Evolutionary conservation across 495 filamentous ascomycete species (phyloP), one percentile per base, ranked within the genome.

Genomic region (Podospora pseudoanserina): DNA sequence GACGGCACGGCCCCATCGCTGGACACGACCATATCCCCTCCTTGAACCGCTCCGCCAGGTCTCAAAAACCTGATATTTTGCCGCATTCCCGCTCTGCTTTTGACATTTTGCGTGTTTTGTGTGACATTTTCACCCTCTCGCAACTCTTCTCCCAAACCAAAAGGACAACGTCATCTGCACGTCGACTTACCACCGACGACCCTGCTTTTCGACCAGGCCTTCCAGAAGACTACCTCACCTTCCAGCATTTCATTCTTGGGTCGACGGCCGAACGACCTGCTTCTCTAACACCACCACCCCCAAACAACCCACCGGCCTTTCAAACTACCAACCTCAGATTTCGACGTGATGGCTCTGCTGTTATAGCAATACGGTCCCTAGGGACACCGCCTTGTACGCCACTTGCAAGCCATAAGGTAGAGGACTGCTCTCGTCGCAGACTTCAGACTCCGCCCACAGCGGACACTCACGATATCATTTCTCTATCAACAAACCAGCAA

Each of bases 331-430:
- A 54, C 65, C 28, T 44, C 16, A 30, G 34, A 30, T 26, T 26
- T 62, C 67, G 62, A 77, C 65, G 15, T 49, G 20, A 86, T 86
- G 84, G 72, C 73, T 70, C 68, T 76, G 58, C 75, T 70, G 68
- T 87, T 86, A 87, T 87, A 87, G 82, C 85, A 77, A 74, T 69
- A 76, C 83, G 77, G 83, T 86, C 83, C 83, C 74, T 82, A 85
- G 83, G 84, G 84, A 85, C 84, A 80, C 72, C 73, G 71, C 64
- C 66, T 75, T 70, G 65, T 69, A 68, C 71, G 68, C 68, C 74
- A 67, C 70, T 66, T 67, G 75, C 73, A 70, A 71, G 75, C 63
- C 49, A 61, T 54, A 64, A 67, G 66, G 67, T 49, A 20, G 61
- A 65, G 74, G 68, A 71, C 70, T 72, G 63, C 75, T 71, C 71